Conservation (phyloP, 1,284 basidiomycete species). For the Ustilago hordei region DNA sequence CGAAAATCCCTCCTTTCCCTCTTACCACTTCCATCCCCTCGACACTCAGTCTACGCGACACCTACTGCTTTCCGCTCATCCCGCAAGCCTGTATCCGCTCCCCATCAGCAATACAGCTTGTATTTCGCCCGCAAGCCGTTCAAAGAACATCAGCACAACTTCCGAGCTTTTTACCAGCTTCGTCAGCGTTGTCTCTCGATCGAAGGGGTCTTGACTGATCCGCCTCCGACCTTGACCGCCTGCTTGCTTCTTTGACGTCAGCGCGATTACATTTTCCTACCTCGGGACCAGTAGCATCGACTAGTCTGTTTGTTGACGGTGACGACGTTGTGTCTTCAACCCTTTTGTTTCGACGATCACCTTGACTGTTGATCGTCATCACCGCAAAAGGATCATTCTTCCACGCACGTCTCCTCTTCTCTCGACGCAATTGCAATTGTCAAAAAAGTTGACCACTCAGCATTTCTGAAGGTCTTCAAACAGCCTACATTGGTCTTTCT, state of each 20-base stretch:
- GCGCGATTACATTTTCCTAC: not conserved
- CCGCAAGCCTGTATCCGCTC: slow-evolving; percentile 26
- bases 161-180: slow-evolving; percentile 12
- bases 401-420: slow-evolving; percentile 6
- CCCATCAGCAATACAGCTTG: slow-evolving; percentile 25
- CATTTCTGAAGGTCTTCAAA: slow-evolving; percentile 24
- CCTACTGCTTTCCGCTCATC: slow-evolving; percentile 26
- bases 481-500: slow-evolving; percentile 16
- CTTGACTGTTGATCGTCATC: slow-evolving; percentile 42
- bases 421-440: slow-evolving; percentile 20
- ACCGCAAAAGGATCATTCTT: slow-evolving; percentile 13
- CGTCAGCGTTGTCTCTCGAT: slow-evolving; percentile 23
- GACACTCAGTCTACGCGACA: slow-evolving; percentile 51
- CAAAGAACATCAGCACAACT: slow-evolving; percentile 25
- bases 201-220: slow-evolving; percentile 48
- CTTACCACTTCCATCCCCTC: slow-evolving; percentile 52
- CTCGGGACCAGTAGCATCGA: slow-evolving; percentile 35
- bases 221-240: slow-evolving; percentile 28
- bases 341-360: slow-evolving; percentile 38
- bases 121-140: slow-evolving; percentile 16
- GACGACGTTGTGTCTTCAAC: slow-evolving; percentile 31
- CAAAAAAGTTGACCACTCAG: slow-evolving; percentile 25
- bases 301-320: slow-evolving; percentile 49
- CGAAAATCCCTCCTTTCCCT: slow-evolving; percentile 45
- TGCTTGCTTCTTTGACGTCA: slow-evolving; percentile 24